Conservation (phyloP, 2,329 filamentous ascomycete species). For the Torrubiellomyces zombiae region DNA sequence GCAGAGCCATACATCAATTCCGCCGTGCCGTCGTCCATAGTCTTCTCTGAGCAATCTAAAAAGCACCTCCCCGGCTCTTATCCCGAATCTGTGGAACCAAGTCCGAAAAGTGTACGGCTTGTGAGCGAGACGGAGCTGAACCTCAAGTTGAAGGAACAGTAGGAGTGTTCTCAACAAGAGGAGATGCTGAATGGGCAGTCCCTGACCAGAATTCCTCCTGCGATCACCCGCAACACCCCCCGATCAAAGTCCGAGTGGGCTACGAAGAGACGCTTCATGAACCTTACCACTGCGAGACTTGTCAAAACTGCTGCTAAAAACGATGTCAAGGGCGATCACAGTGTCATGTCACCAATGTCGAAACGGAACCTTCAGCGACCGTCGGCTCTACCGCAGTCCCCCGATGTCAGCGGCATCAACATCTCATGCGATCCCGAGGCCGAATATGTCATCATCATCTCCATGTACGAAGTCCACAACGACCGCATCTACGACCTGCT, state of each 20-base stretch:
- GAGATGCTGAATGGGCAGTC: no score
- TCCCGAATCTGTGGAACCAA: conserved; percentile 13
- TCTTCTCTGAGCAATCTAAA: no score
- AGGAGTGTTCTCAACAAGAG: conserved; percentile 11
- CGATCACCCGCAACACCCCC: neutral
- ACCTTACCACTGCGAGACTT: conserved; percentile 26
- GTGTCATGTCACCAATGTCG: conserved; percentile 28
- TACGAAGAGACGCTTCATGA: conserved; percentile 18
- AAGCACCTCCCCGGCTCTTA: conserved; percentile 12
- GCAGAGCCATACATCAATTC: conserved; percentile 13
- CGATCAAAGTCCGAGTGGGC: conserved; percentile 17
- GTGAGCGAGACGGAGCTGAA: conserved; percentile 16
- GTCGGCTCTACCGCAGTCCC: conserved; percentile 54
- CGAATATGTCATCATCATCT: conserved; percentile 78
- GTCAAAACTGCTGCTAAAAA: conserved; percentile 31
- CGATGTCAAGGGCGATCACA: conserved; percentile 32
- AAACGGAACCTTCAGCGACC: conserved; percentile 51
- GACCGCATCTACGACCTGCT: conserved; percentile 93
- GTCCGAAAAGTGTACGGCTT: conserved; percentile 27
- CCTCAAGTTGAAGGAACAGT: conserved; percentile 11
- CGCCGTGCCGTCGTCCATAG: no score
- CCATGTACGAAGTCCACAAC: conserved; percentile 99
- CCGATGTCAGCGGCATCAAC: conserved; percentile 55
- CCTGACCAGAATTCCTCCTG: neutral
- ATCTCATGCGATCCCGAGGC: conserved; percentile 43